Evolutionary conservation across 2,329 filamentous ascomycete genomes (phyloP), one percentile per base, ranked within the genome.

Genomic region (Xylariomycetidae sp.): DNA sequence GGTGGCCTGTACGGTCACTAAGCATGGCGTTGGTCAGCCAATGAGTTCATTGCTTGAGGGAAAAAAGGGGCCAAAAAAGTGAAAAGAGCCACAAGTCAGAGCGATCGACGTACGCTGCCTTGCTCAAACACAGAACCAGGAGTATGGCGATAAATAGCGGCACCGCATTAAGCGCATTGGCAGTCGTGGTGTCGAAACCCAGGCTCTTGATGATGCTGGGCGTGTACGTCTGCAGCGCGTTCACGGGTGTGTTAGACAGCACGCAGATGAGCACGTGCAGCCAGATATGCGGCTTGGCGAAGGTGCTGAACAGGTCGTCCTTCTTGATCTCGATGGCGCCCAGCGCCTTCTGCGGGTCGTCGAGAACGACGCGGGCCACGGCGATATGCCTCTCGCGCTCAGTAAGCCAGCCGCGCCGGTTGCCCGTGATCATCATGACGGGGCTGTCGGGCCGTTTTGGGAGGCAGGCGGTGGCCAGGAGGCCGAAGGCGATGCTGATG

Each of bases 301-400:
- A 32, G 0, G 60, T 62, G 6, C 45, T 46, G 49, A 50, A 52
- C 23, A 64, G 53, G 41, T 64, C 61, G 5, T 42, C 39, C 4
- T 48, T 50, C 1, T 55, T 52, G 31, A 67, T 65, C n/a, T 50
- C 54, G 14, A 63, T 41, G 17, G 61, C 53, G 1, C 53, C 54
- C 1, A 40, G 41, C 0, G 53, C 49, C 43, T 67, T 67, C 20
- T 40, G 41, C 2, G 66, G 64, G 37, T 69, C 66, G 36, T 69
- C 64, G 4, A 66, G 48, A 1, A 68, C 35, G 4, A 69, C 63
- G 1, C 66, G 61, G 5, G 56, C 51, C 4, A 43, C 40, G 6
- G 68, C 53, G 36, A 69, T 66, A 22, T 65, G 56, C 2, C 56
- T 54, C 40, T 69, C 64, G 6, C 65, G 54, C 11, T 56, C 44